A percentile compares a stretch with the other conserved stretches of the same genome.
Conservation (phyloP, 169 alveolate species). For the Theileria orientalis region DNA sequence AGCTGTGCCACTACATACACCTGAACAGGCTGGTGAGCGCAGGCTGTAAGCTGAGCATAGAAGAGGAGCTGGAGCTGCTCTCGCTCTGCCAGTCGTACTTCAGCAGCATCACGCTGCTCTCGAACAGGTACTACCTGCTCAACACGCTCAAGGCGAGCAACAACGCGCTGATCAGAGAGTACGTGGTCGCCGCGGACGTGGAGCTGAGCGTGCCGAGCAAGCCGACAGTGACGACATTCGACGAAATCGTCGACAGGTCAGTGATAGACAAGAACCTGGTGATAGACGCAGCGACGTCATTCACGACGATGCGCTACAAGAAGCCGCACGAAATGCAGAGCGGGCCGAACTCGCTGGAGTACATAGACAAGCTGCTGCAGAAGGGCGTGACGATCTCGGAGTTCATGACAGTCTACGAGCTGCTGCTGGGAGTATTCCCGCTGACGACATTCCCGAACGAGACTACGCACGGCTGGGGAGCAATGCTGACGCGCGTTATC, state of each 20-base stretch:
- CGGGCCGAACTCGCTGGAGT: slow-evolving; percentile 51
- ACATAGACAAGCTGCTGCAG: slow-evolving; percentile 50
- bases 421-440: slow-evolving; percentile 71
- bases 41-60: slow-evolving; percentile 65
- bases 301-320: slow-evolving; percentile 43
- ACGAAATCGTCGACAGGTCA: slow-evolving; percentile 34
- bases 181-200: slow-evolving; percentile 10
- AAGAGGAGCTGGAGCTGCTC: slow-evolving; percentile 71
- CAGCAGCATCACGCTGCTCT: slow-evolving; percentile 49
- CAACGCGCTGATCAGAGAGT: slow-evolving; percentile 16
- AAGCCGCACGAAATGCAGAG: slow-evolving; percentile 43
- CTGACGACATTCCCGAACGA: slow-evolving; percentile 64
- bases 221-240: slow-evolving; percentile 54
- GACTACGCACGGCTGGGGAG: slow-evolving; percentile 72
- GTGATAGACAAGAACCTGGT: slow-evolving; percentile 52
- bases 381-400: slow-evolving; percentile 63
- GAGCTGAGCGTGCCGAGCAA: slow-evolving; percentile 44
- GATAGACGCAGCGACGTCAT: slow-evolving; percentile 41
- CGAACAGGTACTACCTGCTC: slow-evolving; percentile 62
- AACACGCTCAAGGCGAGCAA: slow-evolving; percentile 15
- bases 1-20: slow-evolving; percentile 36
- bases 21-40: slow-evolving; percentile 64
- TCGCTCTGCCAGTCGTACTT: slow-evolving; percentile 65
- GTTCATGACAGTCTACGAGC: slow-evolving; percentile 67
- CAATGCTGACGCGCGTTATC: slow-evolving; percentile 66